Base-by-base conservation (phyloP, 345 rosid genomes). In the Heritiera fomes region DNA sequence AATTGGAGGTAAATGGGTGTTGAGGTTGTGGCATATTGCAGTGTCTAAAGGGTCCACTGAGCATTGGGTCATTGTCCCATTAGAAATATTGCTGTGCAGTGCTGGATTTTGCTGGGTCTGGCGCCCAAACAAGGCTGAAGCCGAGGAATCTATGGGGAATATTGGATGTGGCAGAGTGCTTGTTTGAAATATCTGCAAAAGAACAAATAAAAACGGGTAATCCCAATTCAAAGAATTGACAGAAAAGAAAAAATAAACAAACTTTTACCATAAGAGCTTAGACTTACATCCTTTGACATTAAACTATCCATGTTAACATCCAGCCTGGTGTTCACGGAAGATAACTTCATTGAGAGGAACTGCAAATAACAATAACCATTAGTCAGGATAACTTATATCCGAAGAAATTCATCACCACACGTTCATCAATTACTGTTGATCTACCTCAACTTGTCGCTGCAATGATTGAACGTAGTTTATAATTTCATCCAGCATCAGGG, bases 271-370 rank as follows among this genome's bases (percentile, higher is more conserved):
- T 7, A 28, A 15, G 58, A 76, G 6, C 9, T 38, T 55, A 28
- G 75, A 79, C 98, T 91, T 80, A 95, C 98, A 82, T 93, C 90
- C 79, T 93, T 91, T 69, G 97, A 80, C 83, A 85, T 64, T 50
- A 88, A 83, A 77, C 87, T 53, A 45, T 90, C 88, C 87, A 87
- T 68, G 83, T 87, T 89, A 85, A 82, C 80, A 63, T 90, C 94
- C 91, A 87, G 87, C 87, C 92, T 87, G 91, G 93, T 85, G 76
- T 91, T 89, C 77, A 93, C 95, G 62, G 98, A 87, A 78, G 98
- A 87, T 85, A 95, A 82, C 91, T 95, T 93, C 98, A 95, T 95
- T 0, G 98, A 95, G 71, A 95, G 93, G 84, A 91, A 95, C 98
- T 95, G 91, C 83, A 53, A 47, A 72, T 78, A 73, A 62, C 82